Evolutionary conservation across 176 grass and related monocot species (phyloP), one percentile per base, ranked within the genome.

Genomic region (Neostapfia colusana): DNA sequence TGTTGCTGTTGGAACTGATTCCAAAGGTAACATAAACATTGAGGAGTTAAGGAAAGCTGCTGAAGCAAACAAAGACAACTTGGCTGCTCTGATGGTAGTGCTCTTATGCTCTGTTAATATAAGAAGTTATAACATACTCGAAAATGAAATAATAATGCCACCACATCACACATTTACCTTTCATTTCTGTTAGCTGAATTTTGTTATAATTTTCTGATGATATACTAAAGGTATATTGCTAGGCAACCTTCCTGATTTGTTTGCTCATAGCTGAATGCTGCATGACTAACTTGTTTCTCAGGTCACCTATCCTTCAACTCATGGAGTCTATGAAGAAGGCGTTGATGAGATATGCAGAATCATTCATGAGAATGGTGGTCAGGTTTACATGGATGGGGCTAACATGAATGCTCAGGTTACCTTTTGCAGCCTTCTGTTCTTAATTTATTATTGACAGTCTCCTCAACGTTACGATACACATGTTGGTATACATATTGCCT

Each of bases 341-440:
- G 85, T 99, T 75, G 92, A 99, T 88, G 89, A 99, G 71, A 99
- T 99, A 63, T 99, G 96, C 89, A 99, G 75, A 76, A 92, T 92
- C 51, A 89, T 99, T 90, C 96, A 99, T 65, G 89, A 99, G 7
- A 99, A 99, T 65, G 96, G 92, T 18, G 96, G 96, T 10, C 92
- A 99, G 82, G 96, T 99, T 42, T 99, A 99, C 68, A 99, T 99
- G 96, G 96, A 99, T 72, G 96, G 96, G 51, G 96, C 96, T 77
- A 99, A 99, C 74, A 99, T 99, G 96, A 99, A 99, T 78, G 96
- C 96, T 84, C 96, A 99, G 91, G 96, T 95, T 77, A 79, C 75
- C 41, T 64, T 85, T 69, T 42, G 74, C 69, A 69, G 14, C 21
- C 9, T 63, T 54, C 13, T 34, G 26, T 70, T 75, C 18, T 26